Evolutionary conservation across 2,329 filamentous ascomycete species (phyloP).

Genomic region (Alternaria sp.): DNA sequence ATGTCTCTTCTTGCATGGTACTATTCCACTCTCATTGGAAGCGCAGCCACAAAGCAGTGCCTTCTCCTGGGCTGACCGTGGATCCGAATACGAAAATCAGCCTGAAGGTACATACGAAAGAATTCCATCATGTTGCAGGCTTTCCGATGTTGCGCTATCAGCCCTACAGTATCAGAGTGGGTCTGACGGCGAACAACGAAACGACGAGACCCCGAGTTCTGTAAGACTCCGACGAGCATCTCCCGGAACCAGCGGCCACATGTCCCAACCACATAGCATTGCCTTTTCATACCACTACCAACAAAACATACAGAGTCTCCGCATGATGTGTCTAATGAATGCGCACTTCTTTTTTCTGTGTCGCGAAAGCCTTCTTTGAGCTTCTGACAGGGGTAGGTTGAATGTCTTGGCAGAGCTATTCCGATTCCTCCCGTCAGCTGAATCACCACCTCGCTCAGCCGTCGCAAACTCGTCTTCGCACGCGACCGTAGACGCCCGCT

Average conservation of each 20-base stretch:
- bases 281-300: not conserved
- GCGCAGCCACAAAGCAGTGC: not conserved
- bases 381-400: not conserved
- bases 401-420: conserved; percentile 2
- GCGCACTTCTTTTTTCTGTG: not conserved
- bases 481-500: conserved; percentile 22
- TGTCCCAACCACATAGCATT: not conserved
- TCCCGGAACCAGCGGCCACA: conserved; percentile 16
- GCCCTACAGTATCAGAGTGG: conserved; percentile 13
- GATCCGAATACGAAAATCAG: not conserved
- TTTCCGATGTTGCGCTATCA: conserved; percentile 3
- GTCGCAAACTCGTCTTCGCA: conserved; percentile 27
- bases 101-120: not conserved
- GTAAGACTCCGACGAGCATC: conserved; percentile 26
- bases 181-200: conserved; percentile 13
- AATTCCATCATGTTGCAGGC: not conserved
- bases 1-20: not conserved
- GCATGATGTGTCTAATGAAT: too few relatives aligned
- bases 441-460: conserved; percentile 22
- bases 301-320: not conserved
- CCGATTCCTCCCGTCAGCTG: conserved; percentile 26
- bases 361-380: not conserved
- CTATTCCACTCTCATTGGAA: not conserved
- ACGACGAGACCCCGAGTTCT: too few relatives aligned
- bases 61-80: not conserved